Percentiles rank a stretch among this genome's conserved stretches.
Conservation (phyloP, 257 asterid species). For the Ophiorrhiza pumila region DNA sequence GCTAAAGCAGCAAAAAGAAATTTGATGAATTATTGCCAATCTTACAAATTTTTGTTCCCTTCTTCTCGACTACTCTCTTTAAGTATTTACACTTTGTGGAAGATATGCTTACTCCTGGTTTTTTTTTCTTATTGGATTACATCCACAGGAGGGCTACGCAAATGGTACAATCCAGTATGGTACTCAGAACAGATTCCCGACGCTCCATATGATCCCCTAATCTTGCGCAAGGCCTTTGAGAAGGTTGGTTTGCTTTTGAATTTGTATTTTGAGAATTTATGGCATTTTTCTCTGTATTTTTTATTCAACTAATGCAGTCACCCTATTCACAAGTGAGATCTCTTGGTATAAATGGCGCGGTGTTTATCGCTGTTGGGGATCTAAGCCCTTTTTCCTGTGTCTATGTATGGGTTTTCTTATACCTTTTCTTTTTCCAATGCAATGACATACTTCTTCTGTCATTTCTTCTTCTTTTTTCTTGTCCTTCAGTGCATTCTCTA, state of each 20-base stretch:
- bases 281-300: not conserved
- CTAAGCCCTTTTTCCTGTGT: not conserved
- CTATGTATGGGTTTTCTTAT: not conserved
- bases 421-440: not conserved
- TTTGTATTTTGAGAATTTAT: not conserved
- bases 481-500: not conserved
- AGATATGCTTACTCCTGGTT: not conserved
- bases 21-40: not conserved
- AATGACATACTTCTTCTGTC: not conserved
- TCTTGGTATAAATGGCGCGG: not conserved
- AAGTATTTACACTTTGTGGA: slow-evolving; percentile 4
- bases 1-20: not conserved
- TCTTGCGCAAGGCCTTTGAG: slow-evolving; percentile 84
- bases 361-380: not conserved
- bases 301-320: not conserved
- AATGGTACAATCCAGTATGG: slow-evolving; percentile 99
- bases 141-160: slow-evolving; percentile 66
- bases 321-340: not conserved
- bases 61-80: slow-evolving; percentile 1
- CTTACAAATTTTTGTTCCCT: not conserved
- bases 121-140: slow-evolving; percentile 18
- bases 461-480: not conserved
- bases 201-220: slow-evolving; percentile 67
- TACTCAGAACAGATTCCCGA: slow-evolving; percentile 71
- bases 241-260: slow-evolving; percentile 54